Conservation (phyloP, 257 asterid species). For the Solanum stenotomum region DNA sequence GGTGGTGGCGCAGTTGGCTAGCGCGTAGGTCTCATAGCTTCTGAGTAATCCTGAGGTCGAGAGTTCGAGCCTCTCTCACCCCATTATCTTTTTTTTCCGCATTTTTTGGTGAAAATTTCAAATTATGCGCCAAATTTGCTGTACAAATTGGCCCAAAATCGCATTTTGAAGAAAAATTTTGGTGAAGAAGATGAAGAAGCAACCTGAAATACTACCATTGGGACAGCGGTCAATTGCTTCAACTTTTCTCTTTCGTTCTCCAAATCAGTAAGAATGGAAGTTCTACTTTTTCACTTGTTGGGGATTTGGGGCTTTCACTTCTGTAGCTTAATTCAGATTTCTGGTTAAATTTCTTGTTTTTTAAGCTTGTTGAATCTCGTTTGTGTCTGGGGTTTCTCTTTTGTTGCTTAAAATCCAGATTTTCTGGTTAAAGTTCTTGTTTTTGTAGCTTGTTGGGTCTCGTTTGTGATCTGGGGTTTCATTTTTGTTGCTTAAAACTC, state of each 20-base stretch:
- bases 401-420: not conserved
- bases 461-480: not conserved
- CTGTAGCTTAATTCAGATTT: not conserved
- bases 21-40: conserved; percentile 99
- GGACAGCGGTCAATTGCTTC: conserved; percentile 74
- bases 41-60: conserved; percentile 84
- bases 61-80: conserved; percentile 94
- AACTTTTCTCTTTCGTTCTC: conserved; percentile 36
- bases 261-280: conserved; percentile 26
- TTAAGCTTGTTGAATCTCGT: not conserved
- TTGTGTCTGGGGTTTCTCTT: not conserved
- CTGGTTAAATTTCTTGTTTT: not conserved
- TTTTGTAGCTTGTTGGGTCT: not conserved
- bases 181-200: not conserved
- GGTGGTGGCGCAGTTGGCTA: conserved; percentile 99
- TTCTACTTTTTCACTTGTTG: not conserved
- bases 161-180: not conserved
- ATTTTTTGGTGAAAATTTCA: not conserved
- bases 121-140: conserved; percentile 2
- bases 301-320: not conserved
- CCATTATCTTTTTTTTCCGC: not conserved
- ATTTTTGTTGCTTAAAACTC: not conserved
- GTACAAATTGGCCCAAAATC: not conserved
- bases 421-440: not conserved
- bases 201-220: conserved; percentile 25